These are phyloP conservation scores for Auxenochlorella protothecoides DNA, from an alignment of 139 green algal species.

Conservation along the genomic window DNA sequence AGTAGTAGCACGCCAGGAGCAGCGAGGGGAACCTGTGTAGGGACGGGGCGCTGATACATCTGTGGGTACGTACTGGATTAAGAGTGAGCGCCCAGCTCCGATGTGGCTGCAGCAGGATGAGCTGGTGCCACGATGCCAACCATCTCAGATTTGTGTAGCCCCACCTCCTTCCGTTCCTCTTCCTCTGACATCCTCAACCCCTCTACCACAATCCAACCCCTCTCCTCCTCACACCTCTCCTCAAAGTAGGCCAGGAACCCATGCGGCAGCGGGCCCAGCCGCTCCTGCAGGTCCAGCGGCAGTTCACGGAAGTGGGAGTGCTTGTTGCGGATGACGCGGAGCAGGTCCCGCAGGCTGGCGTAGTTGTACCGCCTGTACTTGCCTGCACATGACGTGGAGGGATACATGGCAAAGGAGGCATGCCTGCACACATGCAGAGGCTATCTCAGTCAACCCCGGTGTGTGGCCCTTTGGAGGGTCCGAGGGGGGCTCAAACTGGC, in stretches of 20 bases:
- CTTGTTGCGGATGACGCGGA: slow-evolving; percentile 98
- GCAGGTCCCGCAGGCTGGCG: slow-evolving; percentile 76
- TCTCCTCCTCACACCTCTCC: background rate
- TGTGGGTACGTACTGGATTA: background rate
- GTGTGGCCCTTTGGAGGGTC: no score
- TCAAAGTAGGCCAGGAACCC: slow-evolving; percentile 46
- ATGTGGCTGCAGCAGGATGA: no score
- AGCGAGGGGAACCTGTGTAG: slow-evolving; percentile 67
- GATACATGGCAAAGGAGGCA: background rate
- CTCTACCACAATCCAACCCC: background rate
- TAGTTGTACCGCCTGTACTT: slow-evolving; percentile 59
- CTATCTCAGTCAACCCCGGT: no score
- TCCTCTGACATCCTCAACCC: background rate
- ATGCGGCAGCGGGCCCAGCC: slow-evolving; percentile 53
- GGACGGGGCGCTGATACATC: background rate
- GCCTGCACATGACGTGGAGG: background rate
- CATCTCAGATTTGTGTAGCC: no score
- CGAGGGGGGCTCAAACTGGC: no score
- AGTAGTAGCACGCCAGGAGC: slow-evolving; percentile 71
- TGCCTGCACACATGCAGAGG: no score
- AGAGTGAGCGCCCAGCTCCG: background rate
- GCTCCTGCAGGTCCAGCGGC: slow-evolving; percentile 54
- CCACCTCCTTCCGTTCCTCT: no score
- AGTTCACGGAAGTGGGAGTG: slow-evolving; percentile 92
- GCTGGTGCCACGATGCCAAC: no score